Base-by-base conservation (phyloP, 2,329 filamentous ascomycete genomes). In the Teratosphaeriaceae sp. region DNA sequence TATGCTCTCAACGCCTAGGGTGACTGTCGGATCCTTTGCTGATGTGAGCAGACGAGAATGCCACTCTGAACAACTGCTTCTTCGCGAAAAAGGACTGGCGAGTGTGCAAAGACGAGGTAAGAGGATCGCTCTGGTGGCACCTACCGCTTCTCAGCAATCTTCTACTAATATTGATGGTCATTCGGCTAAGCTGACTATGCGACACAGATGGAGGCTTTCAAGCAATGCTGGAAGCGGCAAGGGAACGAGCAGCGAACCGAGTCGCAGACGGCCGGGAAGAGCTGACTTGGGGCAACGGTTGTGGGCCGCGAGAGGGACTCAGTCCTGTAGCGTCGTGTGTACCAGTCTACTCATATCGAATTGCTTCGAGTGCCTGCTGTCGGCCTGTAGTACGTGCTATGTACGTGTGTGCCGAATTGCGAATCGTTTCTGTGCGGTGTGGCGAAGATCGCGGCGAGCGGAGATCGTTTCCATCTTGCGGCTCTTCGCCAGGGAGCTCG, bases 51-150 rank as follows among this genome's bases (percentile, higher is more conserved):
- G 90, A 79, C 18, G 90, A 97, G 61, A 95, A 97, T 60, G 71
- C 78, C 42, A 89, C 81, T 60, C 78, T 98, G 81, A 96, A 88
- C 26, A 87, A 97, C 64, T 98, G 92, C 67, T 95, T 94, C 65
- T 95, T 80, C 61, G 88, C 90, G 43, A 95, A 89, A 75, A 95
- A 89, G 64, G 92, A 98, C 63, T 98, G 92, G 90, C 76, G 92
- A 55, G 74, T 76, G 45, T 98, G 92, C 67, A 85, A 85, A 61
- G 74, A 80, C 53, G 90, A 97, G 79, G 90, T 94, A 65, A 71
- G 84, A 69, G 21, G 11, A 16, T 11, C 31, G 5, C 20, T 13
- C 18, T 23, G 37, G 15, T 9, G 9, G 16, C 15, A 47, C 41
- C 44, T 47, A 42, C 44, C 44, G 7, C 21, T 3, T 40, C 40